These are phyloP conservation scores for Cystobasidiopsis lactophilus DNA, from an alignment of 768 basidiomycete genomes.

Conservation along the genomic window DNA sequence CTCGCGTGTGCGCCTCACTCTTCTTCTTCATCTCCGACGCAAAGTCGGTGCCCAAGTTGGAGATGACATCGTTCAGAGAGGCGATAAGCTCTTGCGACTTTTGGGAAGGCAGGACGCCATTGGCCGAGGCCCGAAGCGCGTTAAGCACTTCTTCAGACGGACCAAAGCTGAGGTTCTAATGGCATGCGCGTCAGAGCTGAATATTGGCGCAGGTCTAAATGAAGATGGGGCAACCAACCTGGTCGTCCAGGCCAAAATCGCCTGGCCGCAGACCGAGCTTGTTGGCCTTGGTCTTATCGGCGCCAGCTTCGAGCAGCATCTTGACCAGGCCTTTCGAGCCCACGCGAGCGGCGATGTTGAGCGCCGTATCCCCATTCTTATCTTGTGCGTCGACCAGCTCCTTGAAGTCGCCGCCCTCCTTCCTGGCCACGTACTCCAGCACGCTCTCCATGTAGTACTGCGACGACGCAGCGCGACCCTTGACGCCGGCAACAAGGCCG, in stretches of 20 bases:
- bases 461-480: constrained; percentile 60
- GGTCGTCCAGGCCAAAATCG: constrained; percentile 83
- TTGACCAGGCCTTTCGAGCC: constrained; percentile 72
- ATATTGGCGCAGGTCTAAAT: neutral
- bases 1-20: constrained; percentile 66
- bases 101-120: constrained; percentile 21
- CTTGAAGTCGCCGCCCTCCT: constrained; percentile 43
- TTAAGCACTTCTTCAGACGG: neutral
- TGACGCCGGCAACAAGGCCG: constrained; percentile 70
- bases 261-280: constrained; percentile 80
- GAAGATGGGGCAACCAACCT: constrained; percentile 27
- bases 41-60: constrained; percentile 55
- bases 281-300: constrained; percentile 68
- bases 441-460: constrained; percentile 80
- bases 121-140: neutral
- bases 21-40: constrained; percentile 61
- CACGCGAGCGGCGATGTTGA: constrained; percentile 85
- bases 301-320: constrained; percentile 72
- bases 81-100: constrained; percentile 65
- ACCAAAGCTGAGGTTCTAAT: too few relatives aligned
- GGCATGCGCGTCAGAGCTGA: neutral
- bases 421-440: constrained; percentile 43
- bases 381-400: constrained; percentile 77
- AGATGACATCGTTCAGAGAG: constrained; percentile 76
- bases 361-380: constrained; percentile 79